A percentile compares a stretch with the other conserved stretches of the same genome.
phyloP scores from a whole-genome alignment of 1,139 yeast species.

The Zygotorulaspora mrakii region DNA sequence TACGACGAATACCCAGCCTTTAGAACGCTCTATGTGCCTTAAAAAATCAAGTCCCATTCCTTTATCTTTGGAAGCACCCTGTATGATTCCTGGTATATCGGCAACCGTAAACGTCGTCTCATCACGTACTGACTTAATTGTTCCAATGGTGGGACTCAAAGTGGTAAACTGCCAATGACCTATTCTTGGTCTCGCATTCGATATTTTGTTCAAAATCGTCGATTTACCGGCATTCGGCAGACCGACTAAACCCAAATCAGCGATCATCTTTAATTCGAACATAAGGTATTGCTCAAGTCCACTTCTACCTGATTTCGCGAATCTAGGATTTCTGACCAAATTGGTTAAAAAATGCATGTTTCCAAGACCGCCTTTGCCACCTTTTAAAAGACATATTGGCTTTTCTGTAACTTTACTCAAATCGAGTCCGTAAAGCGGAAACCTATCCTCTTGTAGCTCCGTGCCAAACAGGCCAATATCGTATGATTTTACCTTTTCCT shows the following conservation, averaged over 20 bases:
- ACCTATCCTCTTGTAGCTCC: slow-evolving; percentile 61
- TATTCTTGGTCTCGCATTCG: slow-evolving; percentile 82
- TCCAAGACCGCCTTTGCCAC: slow-evolving; percentile 94
- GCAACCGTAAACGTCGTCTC: slow-evolving; percentile 85
- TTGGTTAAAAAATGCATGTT: slow-evolving; percentile 90
- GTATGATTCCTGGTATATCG: slow-evolving; percentile 92
- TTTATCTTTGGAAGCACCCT: slow-evolving; percentile 77
- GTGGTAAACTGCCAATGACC: slow-evolving; percentile 99
- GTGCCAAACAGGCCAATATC: slow-evolving; percentile 59
- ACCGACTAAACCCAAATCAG: slow-evolving; percentile 92
- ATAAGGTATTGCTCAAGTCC: slow-evolving; percentile 66
- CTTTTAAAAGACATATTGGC: slow-evolving; percentile 69
- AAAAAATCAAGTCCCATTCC: slow-evolving; percentile 94
- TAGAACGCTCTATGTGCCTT: slow-evolving; percentile 87
- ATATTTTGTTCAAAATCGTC: slow-evolving; percentile 80
- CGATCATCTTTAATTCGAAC: slow-evolving; percentile 80
- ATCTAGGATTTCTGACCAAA: slow-evolving; percentile 82
- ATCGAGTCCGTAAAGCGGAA: slow-evolving; percentile 80
- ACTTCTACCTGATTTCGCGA: slow-evolving; percentile 73
- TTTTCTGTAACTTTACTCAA: slow-evolving; percentile 57
- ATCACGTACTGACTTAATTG: slow-evolving; percentile 65
- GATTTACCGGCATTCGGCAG: slow-evolving; percentile 96
- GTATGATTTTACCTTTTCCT: slow-evolving; percentile 57
- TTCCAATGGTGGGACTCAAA: slow-evolving; percentile 85
- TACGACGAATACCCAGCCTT: slow-evolving; percentile 83